phyloP scores from a whole-genome alignment of 2,329 filamentous ascomycete genomes.

The Arachnomyces sp. region DNA sequence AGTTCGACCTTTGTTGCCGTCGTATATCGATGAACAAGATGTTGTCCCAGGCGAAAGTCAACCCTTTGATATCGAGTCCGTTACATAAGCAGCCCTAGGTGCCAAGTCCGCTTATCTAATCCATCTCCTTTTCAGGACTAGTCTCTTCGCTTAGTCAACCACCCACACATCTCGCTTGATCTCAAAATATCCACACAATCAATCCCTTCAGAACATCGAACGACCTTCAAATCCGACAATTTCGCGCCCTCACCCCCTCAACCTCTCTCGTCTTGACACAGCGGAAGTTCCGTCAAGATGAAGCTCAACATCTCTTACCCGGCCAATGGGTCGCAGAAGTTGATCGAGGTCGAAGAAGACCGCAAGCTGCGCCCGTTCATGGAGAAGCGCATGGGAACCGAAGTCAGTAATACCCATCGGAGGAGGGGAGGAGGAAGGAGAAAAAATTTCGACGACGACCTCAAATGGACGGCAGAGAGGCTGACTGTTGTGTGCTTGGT shows the following conservation, averaged over 20 bases:
- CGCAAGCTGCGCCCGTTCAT: constrained; percentile 98
- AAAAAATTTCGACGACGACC: constrained; percentile 8
- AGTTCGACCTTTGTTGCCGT: no score
- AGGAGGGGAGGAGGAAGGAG: constrained; percentile 8
- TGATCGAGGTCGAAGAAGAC: constrained; percentile 98
- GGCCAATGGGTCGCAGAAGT: constrained; percentile 99
- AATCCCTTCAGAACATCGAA: constrained; percentile 18
- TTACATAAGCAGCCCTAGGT: neutral
- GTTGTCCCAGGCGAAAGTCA: no score
- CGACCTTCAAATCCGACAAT: constrained; percentile 32
- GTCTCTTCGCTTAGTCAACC: constrained; percentile 26
- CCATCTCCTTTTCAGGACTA: constrained; percentile 18
- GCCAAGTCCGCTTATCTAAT: constrained; percentile 18
- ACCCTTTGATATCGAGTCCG: no score
- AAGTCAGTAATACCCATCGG: constrained; percentile 31
- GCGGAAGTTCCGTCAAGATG: constrained; percentile 53
- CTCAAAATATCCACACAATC: constrained; percentile 30
- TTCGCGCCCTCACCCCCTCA: constrained; percentile 26
- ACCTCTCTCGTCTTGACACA: constrained; percentile 36
- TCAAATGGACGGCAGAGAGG: constrained; percentile 13
- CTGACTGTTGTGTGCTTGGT: constrained; percentile 3
- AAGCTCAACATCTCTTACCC: constrained; percentile 80
- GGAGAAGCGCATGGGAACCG: constrained; percentile 78
- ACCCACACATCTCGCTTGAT: constrained; percentile 33
- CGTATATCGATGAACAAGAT: no score